Evolutionary conservation across 2,329 filamentous ascomycete species (phyloP), one percentile per base, ranked within the genome.

Genomic region (Diaporthe batatas): DNA sequence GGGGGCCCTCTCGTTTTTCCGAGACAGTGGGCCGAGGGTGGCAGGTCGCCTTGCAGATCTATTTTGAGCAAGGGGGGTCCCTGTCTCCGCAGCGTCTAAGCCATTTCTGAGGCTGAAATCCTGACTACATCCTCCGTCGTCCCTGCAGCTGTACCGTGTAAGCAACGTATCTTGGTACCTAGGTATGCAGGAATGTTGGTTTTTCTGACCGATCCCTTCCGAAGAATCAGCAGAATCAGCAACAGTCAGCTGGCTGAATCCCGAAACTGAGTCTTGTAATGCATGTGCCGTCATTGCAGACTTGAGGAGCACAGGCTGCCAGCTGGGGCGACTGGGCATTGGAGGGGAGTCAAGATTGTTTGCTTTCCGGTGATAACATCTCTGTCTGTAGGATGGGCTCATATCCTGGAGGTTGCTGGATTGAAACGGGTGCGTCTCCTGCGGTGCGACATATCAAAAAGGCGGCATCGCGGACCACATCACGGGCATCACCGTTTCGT

Each of bases 71-170:
- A 32, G 39, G 39, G 18, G 6, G 44, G 2, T 6, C 39, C 39
- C 58, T 62, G 58, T 32, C 16, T 14, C 14, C 21, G 4, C 0
- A 14, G 16, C 8, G 36, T 18, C n/a, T 25, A 39, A 18, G n/a
- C n/a, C 0, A 51, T 10, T n/a, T n/a, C 47, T 62, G 68, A 70
- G 68, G 68, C 68, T 70, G 23, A 70, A 54, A 42, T 34, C 39
- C 55, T 39, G 47, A 53, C 44, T 25, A 47, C 58, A 59, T 14
- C 21, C 18, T 42, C 14, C 16, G n/a, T 44, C 44, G 29, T n/a
- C 55, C 44, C 44, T 70, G 55, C 36, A 36, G 42, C n/a, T 51
- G 42, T 32, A 44, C 25, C 5, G 29, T 29, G 29, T 29, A 29
- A 29, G 18, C 25, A 29, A 29, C 29, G 29, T 21, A n/a, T 34